Base-by-base conservation (phyloP, 2,329 filamentous ascomycete species). In the Cadophora gregata region DNA sequence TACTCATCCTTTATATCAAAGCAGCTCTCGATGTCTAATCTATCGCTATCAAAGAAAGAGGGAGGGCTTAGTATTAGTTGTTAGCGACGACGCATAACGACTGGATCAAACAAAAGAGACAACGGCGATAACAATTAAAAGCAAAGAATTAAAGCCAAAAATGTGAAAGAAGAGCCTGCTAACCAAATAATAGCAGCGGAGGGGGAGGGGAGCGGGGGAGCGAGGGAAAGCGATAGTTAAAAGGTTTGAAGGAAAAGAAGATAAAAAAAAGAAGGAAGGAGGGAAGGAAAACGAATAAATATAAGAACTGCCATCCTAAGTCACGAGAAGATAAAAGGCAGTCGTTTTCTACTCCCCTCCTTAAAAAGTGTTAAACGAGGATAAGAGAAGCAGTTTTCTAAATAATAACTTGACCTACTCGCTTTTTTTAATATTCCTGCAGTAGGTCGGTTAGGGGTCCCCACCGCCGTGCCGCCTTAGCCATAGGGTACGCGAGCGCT, bases 11-110 rank as follows among this genome's bases (percentile, higher is more conserved):
- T 48, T 70, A 29, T 69, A 55, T 72, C 51, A 50, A 73, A 73
- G 66, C 66, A 73, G 69, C 67, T 73, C 65, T 72, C 62, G 36
- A 68, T 65, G 51, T 73, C 69, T 70, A 63, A 69, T 42, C 60
- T 36, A 70, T 71, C 65, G 62, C 67, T 72, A 29, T 70, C 38
- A 48, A 25, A 62, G 61, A 25, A 62, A 59, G 63, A 68, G 38
- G 69, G 29, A 66, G 62, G 65, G 64, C 67, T 69, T 69, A 38
- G 65, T 69, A 31, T 68, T 68, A 56, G 48, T 69, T 71, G 36
- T 64, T 68, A 38, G 53, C 63, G 59, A 66, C 36, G 61, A 36
- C 61, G 62, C 68, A 70, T 70, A 58, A 58, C 64, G 62, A 64
- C 14, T 67, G 16, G 31, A 65, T 63, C 31, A 48, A 33, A 38